phyloP scores from a whole-genome alignment of 2,329 filamentous ascomycete species.

The Aschersonia sp. region DNA sequence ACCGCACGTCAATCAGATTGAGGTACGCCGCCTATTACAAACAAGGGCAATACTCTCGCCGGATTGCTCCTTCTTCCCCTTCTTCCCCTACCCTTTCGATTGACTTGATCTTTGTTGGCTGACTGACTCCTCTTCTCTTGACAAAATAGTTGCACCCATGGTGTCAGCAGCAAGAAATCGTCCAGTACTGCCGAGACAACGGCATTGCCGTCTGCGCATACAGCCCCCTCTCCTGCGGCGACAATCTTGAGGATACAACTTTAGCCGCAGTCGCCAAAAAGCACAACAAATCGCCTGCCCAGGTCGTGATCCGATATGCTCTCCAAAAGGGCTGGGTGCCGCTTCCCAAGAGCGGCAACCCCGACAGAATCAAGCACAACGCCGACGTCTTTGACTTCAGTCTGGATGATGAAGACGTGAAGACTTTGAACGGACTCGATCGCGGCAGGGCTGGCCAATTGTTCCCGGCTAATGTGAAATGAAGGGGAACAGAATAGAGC shows the following conservation, averaged over 20 bases:
- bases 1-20: constrained; percentile 61
- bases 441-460: constrained; percentile 13
- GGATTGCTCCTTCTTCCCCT: too few relatives aligned
- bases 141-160: constrained; percentile 53
- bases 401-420: constrained; percentile 42
- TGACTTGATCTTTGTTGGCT: too few relatives aligned
- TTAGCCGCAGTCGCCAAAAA: constrained; percentile 41
- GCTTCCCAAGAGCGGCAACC: constrained; percentile 49
- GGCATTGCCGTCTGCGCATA: constrained; percentile 43
- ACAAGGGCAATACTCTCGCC: too few relatives aligned
- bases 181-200: constrained; percentile 55
- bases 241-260: constrained; percentile 33
- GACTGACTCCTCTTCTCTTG: too few relatives aligned
- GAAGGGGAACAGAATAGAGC: background rate
- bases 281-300: constrained; percentile 44
- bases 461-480: constrained; percentile 16
- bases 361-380: constrained; percentile 44
- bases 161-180: constrained; percentile 37
- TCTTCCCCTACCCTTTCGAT: too few relatives aligned
- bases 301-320: constrained; percentile 54
- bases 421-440: constrained; percentile 14
- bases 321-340: constrained; percentile 58
- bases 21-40: constrained; percentile 32
- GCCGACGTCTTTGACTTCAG: constrained; percentile 46
- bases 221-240: constrained; percentile 20